Evolutionary conservation across 2,329 filamentous ascomycete species (phyloP), one percentile per base, ranked within the genome.

Genomic region (Fusarium albidum): DNA sequence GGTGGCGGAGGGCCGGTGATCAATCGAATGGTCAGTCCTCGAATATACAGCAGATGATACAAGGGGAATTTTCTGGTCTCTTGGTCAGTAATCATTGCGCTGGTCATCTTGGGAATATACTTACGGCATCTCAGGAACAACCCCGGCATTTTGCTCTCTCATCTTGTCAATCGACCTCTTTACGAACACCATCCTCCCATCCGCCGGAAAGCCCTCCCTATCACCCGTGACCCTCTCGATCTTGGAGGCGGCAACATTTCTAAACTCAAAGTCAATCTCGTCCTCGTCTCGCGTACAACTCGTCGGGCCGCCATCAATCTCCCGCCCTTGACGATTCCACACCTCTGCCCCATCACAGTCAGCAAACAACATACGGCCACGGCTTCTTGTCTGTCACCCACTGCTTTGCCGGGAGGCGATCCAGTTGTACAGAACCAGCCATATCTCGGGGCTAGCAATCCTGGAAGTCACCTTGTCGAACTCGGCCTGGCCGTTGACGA

Each of bases 211-310:
- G 3, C 9, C 15, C 6, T 15, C 15, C 3, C 15, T 32, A 14
- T 29, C 14, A 10, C 18, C n/a, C 14, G 25, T 40, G 15, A 37
- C 17, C 9, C n/a, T 28, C 15, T 28, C n/a, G 13, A 37, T 11
- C 2, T 37, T 5, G 0, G 15, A 18, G 28, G 32, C 21, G 12
- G 13, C 5, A 3, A 4, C 6, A n/a, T 49, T 15, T 17, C 51
- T 28, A 29, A 54, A 54, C 21, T 49, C 45, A n/a, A 40, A 49
- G 29, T 54, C 40, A 11, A 54, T n/a, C 25, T 54, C 40, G 9
- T 54, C 51, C 14, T 38, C 34, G n/a, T 50, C 40, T 3, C 34
- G 40, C 3, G 46, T 15, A 18, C 27, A 34, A 2, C 40, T 41
- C 9, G 40, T 50, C 7, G 28, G 34, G 3, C 21, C 34, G 2